A percentile compares a stretch with the other conserved stretches of the same genome.
Conservation (phyloP, 164 flowering plant species). For the Vitis riparia region DNA sequence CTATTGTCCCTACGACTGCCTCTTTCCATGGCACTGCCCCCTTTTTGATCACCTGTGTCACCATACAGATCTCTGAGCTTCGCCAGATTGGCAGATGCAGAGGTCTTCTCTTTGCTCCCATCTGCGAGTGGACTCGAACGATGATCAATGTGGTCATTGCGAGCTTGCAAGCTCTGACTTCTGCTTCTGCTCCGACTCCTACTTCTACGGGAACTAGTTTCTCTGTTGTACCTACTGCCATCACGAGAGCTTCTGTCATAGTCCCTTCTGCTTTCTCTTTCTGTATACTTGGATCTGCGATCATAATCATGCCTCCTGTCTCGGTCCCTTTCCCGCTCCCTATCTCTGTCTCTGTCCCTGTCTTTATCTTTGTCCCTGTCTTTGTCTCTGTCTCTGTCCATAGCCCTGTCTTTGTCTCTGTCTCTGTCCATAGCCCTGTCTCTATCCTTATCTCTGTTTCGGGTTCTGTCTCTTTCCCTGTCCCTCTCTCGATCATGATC, state of each 20-base stretch:
- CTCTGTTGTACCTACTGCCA: slow-evolving; percentile 36
- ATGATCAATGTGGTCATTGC: slow-evolving; percentile 22
- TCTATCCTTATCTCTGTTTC: slow-evolving; percentile 27
- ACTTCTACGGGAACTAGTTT: slow-evolving; percentile 39
- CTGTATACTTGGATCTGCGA: slow-evolving; percentile 28
- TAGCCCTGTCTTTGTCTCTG: slow-evolving; percentile 32
- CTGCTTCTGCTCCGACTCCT: slow-evolving; percentile 63
- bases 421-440: slow-evolving; percentile 34
- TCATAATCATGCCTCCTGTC: slow-evolving; percentile 35
- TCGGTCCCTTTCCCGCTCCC: slow-evolving; percentile 17
- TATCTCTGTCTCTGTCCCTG: slow-evolving; percentile 20
- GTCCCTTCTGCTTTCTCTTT: slow-evolving; percentile 48
- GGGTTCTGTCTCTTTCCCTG: slow-evolving; percentile 27
- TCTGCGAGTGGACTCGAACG: slow-evolving; percentile 44
- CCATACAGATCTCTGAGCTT: slow-evolving; percentile 91
- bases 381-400: slow-evolving; percentile 38
- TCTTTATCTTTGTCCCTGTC: slow-evolving; percentile 26
- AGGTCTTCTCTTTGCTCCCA: slow-evolving; percentile 49
- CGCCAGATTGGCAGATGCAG: slow-evolving; percentile 73
- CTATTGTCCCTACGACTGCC: slow-evolving; percentile 40
- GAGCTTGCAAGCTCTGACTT: slow-evolving; percentile 50
- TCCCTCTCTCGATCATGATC: slow-evolving; percentile 31
- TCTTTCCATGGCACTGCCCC: slow-evolving; percentile 31
- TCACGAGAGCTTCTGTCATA: slow-evolving; percentile 41
- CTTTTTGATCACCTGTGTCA: slow-evolving; percentile 44